Base-by-base conservation (phyloP, 2,329 filamentous ascomycete species). In the Talaromyces sp. region DNA sequence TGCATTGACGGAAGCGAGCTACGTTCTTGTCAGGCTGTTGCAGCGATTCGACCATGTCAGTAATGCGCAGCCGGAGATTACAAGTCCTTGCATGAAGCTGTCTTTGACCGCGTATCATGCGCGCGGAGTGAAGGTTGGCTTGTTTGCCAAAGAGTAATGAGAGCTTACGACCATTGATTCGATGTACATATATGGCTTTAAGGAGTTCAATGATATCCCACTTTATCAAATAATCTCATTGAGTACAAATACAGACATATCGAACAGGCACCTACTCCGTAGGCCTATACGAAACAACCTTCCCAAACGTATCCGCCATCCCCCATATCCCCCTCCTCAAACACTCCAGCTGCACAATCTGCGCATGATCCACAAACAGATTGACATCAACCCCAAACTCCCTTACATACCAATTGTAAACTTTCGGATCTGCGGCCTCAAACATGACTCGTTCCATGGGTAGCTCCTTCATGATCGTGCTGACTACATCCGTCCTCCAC, bases 371-470 rank as follows among this genome's bases (percentile, higher is more conserved):
- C 60, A 86, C 83, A 71, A 86, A 86, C 37, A 86, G 68, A 68
- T 86, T 86, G 49, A 86, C 83, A 69, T 86, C 83, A 35, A 83
- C 78, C 6, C 84, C 84, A 72, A 86, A 86, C 71, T 86, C 83
- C 16, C 83, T 75, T 54, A 86, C 78, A 68, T 84, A 86, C 83
- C 82, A 86, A 66, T 84, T 85, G 65, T 84, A 86, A 4, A 85
- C 83, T 31, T 80, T 77, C 0, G 83, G 83, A 57, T 86, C 83
- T 1, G 83, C 84, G 5, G 84, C 84, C 72, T 86, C 84, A 69
- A 86, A 86, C 84, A 86, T 86, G 64, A 86, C 82, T 22, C 79
- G 82, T 66, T 86, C 83, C 11, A 74, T 67, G 0, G 83, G 82
- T 22, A 86, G 64, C 57, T 85, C 83, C 61, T 80, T 79, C 73